Evolutionary conservation across 768 basidiomycete species (phyloP).

Genomic region (Auricularia auricula-judae): DNA sequence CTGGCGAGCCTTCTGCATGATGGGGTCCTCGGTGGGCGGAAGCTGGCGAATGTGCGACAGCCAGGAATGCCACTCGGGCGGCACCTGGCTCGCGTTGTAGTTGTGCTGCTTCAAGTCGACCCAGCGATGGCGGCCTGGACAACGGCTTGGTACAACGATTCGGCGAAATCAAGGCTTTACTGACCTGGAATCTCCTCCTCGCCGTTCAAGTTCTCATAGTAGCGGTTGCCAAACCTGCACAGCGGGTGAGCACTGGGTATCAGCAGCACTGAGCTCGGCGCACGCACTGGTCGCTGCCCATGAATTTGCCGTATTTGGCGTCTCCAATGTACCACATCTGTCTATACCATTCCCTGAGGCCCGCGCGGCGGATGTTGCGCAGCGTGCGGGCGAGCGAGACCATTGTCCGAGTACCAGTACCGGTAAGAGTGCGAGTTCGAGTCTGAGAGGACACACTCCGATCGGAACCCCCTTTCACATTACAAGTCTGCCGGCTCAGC

Average conservation of each 20-base stretch:
- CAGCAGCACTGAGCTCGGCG: background rate
- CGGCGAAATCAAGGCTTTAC: constrained; percentile 12
- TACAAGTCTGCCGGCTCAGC: background rate
- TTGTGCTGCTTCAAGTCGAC: constrained; percentile 94
- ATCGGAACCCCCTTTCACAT: background rate
- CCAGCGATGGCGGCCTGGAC: constrained; percentile 87
- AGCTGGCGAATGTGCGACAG: constrained; percentile 78
- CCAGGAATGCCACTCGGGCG: constrained; percentile 97
- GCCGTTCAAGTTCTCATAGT: constrained; percentile 83
- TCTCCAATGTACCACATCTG: constrained; percentile 92
- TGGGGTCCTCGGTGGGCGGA: constrained; percentile 62
- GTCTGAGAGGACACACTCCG: background rate
- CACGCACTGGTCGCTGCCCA: constrained; percentile 71
- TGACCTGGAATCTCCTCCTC: constrained; percentile 82
- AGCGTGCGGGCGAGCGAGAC: constrained; percentile 67
- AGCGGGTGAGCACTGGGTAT: constrained; percentile 1
- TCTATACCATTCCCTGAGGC: constrained; percentile 80
- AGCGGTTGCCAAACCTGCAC: constrained; percentile 84
- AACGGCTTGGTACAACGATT: constrained; percentile 4
- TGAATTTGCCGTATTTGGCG: constrained; percentile 70
- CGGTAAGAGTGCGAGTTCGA: no score
- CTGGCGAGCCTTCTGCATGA: constrained; percentile 58
- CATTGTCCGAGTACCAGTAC: constrained; percentile 26
- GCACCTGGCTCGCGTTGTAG: constrained; percentile 85
- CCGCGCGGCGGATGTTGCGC: constrained; percentile 63